Evolutionary conservation across 129 eudicot species (phyloP).

Genomic region (Chrysanthemum seticuspe): DNA sequence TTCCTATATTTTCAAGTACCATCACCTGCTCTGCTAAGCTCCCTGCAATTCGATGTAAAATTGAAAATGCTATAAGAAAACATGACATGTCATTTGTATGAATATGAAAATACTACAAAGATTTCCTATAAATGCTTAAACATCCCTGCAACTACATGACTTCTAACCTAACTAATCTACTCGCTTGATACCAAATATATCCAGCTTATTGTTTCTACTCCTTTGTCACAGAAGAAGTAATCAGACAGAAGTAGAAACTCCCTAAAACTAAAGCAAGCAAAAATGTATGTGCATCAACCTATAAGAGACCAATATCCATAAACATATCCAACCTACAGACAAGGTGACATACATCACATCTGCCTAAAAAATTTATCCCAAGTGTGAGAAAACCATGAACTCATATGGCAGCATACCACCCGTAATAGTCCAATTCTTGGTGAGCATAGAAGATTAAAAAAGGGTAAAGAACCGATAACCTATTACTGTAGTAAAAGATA

Average conservation of each 20-base stretch:
- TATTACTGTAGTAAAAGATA: too few species aligned
- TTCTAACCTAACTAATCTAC: neutral
- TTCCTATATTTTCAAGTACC: slow-evolving; percentile 93
- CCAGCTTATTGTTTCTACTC: too few species aligned
- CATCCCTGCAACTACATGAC: neutral
- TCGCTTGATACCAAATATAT: neutral
- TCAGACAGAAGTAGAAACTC: neutral
- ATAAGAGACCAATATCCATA: too few species aligned
- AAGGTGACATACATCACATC: too few species aligned
- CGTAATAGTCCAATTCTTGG: too few species aligned
- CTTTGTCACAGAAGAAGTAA: neutral
- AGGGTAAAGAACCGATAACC: too few species aligned
- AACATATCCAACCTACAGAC: too few species aligned
- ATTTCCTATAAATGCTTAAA: slow-evolving; percentile 1
- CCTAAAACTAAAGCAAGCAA: neutral
- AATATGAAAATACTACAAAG: slow-evolving; percentile 1
- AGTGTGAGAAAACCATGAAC: too few species aligned
- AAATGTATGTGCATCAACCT: neutral
- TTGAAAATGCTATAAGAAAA: slow-evolving; percentile 1
- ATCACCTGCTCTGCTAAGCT: slow-evolving; percentile 87
- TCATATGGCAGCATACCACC: too few species aligned
- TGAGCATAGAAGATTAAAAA: too few species aligned
- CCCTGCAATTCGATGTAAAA: slow-evolving; percentile 46
- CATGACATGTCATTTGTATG: neutral
- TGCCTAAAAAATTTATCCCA: too few species aligned